Base-by-base conservation (phyloP, 352 stramenopile species). In the Phytophthora cactorum region DNA sequence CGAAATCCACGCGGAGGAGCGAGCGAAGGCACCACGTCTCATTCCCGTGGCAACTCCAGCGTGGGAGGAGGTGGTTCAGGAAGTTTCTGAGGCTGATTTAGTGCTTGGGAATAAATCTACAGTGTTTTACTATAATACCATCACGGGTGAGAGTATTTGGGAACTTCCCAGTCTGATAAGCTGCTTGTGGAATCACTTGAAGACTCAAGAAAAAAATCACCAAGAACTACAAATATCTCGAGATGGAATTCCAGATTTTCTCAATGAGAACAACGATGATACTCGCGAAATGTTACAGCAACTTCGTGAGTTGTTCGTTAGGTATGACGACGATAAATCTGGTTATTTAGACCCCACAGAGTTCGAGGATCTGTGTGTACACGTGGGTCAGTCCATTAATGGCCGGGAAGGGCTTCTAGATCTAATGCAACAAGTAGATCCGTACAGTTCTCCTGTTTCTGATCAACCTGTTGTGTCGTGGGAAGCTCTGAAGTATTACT, bases 321-420 rank as follows among this genome's bases (percentile, higher is more conserved):
- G 81, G 51, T 89, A 82, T 43, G 82, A 91, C 34, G 84, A 90
- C 17, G 81, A 93, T 51, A 64, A 72, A 2, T 82, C 78, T 2
- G 75, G 76, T 0, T 39, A 66, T n/a, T 47, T 93, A 39, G 81
- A 89, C 38, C 49, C 60, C 4, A 61, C 63, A 5, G 81, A 93
- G 64, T 88, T 91, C 44, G 53, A 86, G 25, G 81, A 90, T 50
- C 41, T 91, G 1, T 93, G 84, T 38, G 81, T 90, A 1, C 77
- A 71, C 14, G 60, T 90, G 3, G 79, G 72, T 0, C 75, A 83
- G n/a, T n/a, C 64, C 10, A 22, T 79, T 2, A 72, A 79, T 52
- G 68, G 57, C 0, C 55, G 15, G 10, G 70, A 77, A 10, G 63
- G 54, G 7, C 51, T 88, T 10, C 28, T 68, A 7, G 59, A 47